Evolutionary conservation across 495 filamentous ascomycete genomes (phyloP), one percentile per base, ranked within the genome.

Genomic region (Mytilinidion resinicola): DNA sequence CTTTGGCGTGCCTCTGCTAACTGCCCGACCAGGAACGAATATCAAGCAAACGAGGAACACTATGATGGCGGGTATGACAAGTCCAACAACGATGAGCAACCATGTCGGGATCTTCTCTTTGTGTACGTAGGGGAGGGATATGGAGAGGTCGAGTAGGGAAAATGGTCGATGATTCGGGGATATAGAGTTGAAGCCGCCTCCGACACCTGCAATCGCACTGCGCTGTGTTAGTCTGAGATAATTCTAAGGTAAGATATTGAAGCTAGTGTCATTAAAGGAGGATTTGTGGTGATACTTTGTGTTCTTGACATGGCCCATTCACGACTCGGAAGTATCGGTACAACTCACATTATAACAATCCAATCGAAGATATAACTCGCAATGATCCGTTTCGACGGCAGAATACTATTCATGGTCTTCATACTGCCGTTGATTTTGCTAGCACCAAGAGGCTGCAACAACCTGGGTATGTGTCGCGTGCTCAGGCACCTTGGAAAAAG

Each of bases 121-220:
- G 2, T 70, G 61, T 19, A 68, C 71, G 60, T 76, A 76, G 0
- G 85, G 85, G 60, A 74, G 85, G 39, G 82, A 79, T 59, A 88
- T 85, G 30, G 60, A 69, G 0, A 77, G 70, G 65, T 88, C 80
- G 37, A 74, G 67, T 3, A 85, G 72, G 33, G 77, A 76, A 57
- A 76, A 76, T 0, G 71, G 72, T 25, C 70, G 56, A 44, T 70
- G 57, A 61, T 67, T 68, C 5, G 72, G 72, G 20, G 44, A 59
- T 9, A 71, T 58, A 42, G 17, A 67, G 57, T 72, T 68, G 43
- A 69, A 61, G 4, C 64, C 70, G 11, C 50, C 66, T 36, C 69
- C 70, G 14, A 70, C 46, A 20, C 52, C 72, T 33, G 72, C 72
- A 42, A 72, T 67, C 37, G 49, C 62, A 21, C 71, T 69, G 57